Evolutionary conservation across 2,329 filamentous ascomycete genomes (phyloP), one percentile per base, ranked within the genome.

Genomic region (Clonostachys solani): DNA sequence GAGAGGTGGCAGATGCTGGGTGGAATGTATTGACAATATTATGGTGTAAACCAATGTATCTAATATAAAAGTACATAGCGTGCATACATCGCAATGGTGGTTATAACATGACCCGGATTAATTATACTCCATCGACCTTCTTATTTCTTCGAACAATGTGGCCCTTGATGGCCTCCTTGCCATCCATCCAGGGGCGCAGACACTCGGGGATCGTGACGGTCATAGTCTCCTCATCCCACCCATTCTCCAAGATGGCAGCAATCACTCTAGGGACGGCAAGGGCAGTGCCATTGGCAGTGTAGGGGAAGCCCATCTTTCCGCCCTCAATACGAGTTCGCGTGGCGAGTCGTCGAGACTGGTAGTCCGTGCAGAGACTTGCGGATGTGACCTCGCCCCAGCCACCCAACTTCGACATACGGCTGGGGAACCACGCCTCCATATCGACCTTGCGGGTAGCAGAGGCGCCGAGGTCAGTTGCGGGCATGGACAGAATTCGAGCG

Each of bases 331-430:
- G 83, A 42, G 89, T 73, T 38, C 87, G 79, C 13, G 94, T 96
- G 29, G 82, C 85, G 35, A 99, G 73, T 15, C 94, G 79, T 29
- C 94, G 78, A 23, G 81, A 87, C 72, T 99, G 94, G 68, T 97
- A 99, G 66, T 99, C 94, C 2, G 89, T 94, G 68, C 94, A 99
- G 56, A 92, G 85, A 52, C 89, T 95, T 1, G 90, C 84, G 40
- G 87, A 92, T 0, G 92, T 95, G 45, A 99, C 85, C 68, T 99
- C 94, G 42, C 94, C 94, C 87, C 92, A 99, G 33, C 89, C 91
- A 47, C 74, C 54, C 40, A 54, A 50, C 33, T 47, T 42, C 44
- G 48, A 49, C 3, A 44, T 47, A 5, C 92, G 80, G 38, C 88
- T 92, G 0, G 94, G 94, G 71, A 99, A 97, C 67, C 86, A 92